Evolutionary conservation across 345 rosid species (phyloP).

Genomic region (Noccaea bulbosa): DNA sequence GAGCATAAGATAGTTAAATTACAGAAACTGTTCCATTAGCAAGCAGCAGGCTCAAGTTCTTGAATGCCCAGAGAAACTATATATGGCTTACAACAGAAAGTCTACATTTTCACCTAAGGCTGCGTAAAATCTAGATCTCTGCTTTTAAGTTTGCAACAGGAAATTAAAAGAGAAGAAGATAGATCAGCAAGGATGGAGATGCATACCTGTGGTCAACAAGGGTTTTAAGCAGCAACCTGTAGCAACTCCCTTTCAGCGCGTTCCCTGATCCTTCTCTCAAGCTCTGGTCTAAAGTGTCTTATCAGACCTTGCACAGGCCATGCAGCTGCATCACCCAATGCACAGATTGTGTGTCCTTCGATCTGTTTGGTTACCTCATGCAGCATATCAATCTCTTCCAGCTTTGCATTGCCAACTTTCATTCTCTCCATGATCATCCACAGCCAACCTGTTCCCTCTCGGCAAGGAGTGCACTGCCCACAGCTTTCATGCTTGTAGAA

Average conservation of each 20-base stretch:
- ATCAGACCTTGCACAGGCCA: constrained; percentile 99
- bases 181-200: constrained; percentile 13
- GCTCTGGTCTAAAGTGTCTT: constrained; percentile 96
- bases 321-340: constrained; percentile 99
- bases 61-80: neutral
- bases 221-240: constrained; percentile 77
- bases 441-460: constrained; percentile 98
- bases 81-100: neutral
- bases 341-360: constrained; percentile 99
- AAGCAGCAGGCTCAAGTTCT: neutral
- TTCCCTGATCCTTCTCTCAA: constrained; percentile 90
- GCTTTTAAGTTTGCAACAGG: constrained; percentile 13
- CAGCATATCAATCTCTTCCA: constrained; percentile 99
- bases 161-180: constrained; percentile 2
- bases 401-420: constrained; percentile 92
- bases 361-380: constrained; percentile 98
- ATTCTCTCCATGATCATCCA: constrained; percentile 99
- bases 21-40: neutral
- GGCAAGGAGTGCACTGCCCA: constrained; percentile 98
- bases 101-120: neutral
- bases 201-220: constrained; percentile 38
- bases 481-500: constrained; percentile 99
- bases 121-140: neutral
- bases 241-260: constrained; percentile 91
- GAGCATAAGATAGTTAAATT: neutral